Conservation (phyloP, 2,329 filamentous ascomycete species). For the Plectosphaerella sp. region DNA sequence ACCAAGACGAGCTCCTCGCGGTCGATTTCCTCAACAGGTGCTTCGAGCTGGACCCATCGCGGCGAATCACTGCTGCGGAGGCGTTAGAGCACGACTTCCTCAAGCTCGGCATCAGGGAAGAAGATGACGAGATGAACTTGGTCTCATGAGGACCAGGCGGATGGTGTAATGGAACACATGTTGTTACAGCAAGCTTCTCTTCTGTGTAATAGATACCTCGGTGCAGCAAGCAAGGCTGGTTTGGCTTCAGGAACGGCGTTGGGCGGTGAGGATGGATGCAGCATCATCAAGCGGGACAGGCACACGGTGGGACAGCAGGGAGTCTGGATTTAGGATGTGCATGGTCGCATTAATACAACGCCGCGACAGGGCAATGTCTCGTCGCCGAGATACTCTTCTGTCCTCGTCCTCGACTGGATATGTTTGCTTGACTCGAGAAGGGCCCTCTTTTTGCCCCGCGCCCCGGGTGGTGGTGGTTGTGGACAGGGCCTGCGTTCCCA, state of each 20-base stretch:
- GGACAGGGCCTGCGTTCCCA: neutral
- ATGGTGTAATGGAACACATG: neutral
- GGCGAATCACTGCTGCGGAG: conserved; percentile 69
- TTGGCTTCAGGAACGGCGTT: neutral
- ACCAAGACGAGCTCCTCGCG: conserved; percentile 65
- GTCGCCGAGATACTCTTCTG: no score
- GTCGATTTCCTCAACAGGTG: conserved; percentile 68
- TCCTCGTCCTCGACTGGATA: no score
- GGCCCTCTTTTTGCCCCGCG: no score
- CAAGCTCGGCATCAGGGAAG: conserved; percentile 16
- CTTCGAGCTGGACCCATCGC: conserved; percentile 71
- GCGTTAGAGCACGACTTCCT: conserved; percentile 68
- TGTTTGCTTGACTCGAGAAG: no score
- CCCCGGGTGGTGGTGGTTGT: neutral
- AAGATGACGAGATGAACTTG: conserved; percentile 54
- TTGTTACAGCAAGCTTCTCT: neutral
- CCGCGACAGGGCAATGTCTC: no score
- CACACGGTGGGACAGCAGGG: no score
- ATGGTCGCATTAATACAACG: no score
- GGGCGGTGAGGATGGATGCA: neutral
- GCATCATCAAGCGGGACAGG: no score
- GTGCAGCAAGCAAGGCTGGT: neutral
- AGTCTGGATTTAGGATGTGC: no score
- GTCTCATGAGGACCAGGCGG: conserved; percentile 22
- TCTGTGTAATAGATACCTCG: neutral